A percentile compares a stretch with the other conserved stretches of the same genome.
phyloP scores from a whole-genome alignment of 2,329 filamentous ascomycete genomes.

The Botrytis fabae region DNA sequence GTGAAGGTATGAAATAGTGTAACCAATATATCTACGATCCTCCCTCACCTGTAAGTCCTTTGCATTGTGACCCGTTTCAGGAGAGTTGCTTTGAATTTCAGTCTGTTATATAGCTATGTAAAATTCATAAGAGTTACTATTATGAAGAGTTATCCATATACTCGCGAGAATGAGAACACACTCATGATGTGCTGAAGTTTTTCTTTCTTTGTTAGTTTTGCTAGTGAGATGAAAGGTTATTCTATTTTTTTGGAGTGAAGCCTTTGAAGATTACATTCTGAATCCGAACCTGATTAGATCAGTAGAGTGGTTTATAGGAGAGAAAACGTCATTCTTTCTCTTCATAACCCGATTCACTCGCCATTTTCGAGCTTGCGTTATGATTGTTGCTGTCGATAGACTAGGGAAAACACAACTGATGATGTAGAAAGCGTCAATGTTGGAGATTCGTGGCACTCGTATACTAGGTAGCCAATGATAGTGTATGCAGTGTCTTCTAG shows the following conservation, averaged over 20 bases:
- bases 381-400: too few relatives aligned
- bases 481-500: too few relatives aligned
- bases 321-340: too few relatives aligned
- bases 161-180: neutral
- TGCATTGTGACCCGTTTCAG: neutral
- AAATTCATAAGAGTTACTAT: neutral
- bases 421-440: too few relatives aligned
- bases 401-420: too few relatives aligned
- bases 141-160: fast-evolving
- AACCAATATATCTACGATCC: neutral
- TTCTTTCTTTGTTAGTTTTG: neutral
- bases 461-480: too few relatives aligned
- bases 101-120: neutral
- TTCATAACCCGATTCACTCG: too few relatives aligned
- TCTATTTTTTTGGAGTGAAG: neutral
- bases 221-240: neutral
- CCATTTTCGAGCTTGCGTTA: too few relatives aligned
- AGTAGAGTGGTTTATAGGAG: too few relatives aligned
- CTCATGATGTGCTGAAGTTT: neutral
- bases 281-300: too few relatives aligned
- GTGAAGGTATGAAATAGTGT: neutral
- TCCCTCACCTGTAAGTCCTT: neutral
- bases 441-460: too few relatives aligned
- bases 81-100: neutral
- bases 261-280: neutral